Evolutionary conservation across 164 flowering plant species (phyloP), one percentile per base, ranked within the genome.

Genomic region (Piper longum): DNA sequence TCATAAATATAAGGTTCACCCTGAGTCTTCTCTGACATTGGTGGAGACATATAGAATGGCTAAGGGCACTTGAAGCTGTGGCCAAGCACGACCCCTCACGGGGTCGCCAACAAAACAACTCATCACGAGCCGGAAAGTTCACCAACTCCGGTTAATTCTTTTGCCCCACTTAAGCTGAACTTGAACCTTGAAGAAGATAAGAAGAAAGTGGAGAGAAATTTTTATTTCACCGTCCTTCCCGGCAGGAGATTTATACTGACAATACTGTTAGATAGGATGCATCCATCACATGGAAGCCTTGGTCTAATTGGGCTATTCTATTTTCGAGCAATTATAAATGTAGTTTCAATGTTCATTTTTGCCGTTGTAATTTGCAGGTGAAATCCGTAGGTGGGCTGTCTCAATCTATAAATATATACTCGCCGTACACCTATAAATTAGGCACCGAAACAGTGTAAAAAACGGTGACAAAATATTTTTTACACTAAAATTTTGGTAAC

Each of bases 1-100:
- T 59, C 54, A 63, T 68, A 68, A 2, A 52, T 2, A 3, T 68
- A 68, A 4, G 71, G 66, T 14, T 12, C 60, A 58, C 39, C 61
- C 7, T n/a, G 61, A 59, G 4, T 1, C 61, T 8, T 16, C 51
- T 7, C 14, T 54, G 0, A 44, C 52, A 61, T 61, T 42, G 63
- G n/a, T 61, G 17, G 63, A 42, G 14, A 44, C 5, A 54, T 43
- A 61, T 19, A 43, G 54, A 13, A 61, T 5, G 26, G 43, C 51
- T 0, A 42, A 43, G 43, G 54, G 54, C 9, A 19, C 51, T 3
- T 43, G 51, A 11, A 41, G 36, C 14, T 61, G 63, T 0, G 45
- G 63, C 63, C 52, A 43, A 0, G 39, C 54, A 44, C 63, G 63
- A 61, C 63, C 54, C 63, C 63, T 16, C 16, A 7, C 8, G 63